Percentiles rank a stretch among this genome's conserved stretches.
Conservation (phyloP, 2,329 filamentous ascomycete species). For the Ceratocystis smalleyi region DNA sequence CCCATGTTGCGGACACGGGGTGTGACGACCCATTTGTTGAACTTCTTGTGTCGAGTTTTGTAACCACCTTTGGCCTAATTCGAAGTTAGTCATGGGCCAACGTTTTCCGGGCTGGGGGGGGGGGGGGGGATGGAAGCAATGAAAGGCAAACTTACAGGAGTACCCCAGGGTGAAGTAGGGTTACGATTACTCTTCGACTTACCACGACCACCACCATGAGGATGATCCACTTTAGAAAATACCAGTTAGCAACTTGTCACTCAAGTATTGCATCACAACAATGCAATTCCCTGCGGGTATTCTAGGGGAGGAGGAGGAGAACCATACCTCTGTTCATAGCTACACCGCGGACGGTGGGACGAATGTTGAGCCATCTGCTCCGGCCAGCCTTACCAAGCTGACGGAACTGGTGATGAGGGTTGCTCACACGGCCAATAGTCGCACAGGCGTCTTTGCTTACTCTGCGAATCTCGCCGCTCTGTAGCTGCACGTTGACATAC, state of each 20-base stretch:
- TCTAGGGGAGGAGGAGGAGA: not conserved
- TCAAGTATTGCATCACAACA: not conserved
- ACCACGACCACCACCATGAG: slow-evolving; percentile 95
- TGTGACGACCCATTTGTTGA: slow-evolving; percentile 82
- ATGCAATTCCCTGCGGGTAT: not conserved
- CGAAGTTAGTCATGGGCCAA: slow-evolving; percentile 21
- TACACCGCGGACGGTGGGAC: slow-evolving; percentile 88
- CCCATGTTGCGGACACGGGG: slow-evolving; percentile 78
- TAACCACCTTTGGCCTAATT: slow-evolving; percentile 61
- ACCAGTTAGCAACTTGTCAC: slow-evolving; percentile 5
- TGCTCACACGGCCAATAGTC: slow-evolving; percentile 88
- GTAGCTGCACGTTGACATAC: slow-evolving; percentile 70
- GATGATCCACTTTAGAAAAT: slow-evolving; percentile 58
- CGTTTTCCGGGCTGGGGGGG: not conserved
- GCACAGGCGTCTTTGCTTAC: slow-evolving; percentile 87
- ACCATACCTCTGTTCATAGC: slow-evolving; percentile 86
- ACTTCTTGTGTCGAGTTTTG: slow-evolving; percentile 83
- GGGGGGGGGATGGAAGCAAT: not conserved
- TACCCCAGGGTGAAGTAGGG: slow-evolving; percentile 92
- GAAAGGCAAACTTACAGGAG: slow-evolving; percentile 51
- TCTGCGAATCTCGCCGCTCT: slow-evolving; percentile 81
- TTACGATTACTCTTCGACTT: slow-evolving; percentile 98
- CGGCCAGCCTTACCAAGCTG: slow-evolving; percentile 92
- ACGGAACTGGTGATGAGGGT: slow-evolving; percentile 75
- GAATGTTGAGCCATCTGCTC: slow-evolving; percentile 81